Conservation (phyloP, 768 basidiomycete species). For the Xerocomus spinulosus region DNA sequence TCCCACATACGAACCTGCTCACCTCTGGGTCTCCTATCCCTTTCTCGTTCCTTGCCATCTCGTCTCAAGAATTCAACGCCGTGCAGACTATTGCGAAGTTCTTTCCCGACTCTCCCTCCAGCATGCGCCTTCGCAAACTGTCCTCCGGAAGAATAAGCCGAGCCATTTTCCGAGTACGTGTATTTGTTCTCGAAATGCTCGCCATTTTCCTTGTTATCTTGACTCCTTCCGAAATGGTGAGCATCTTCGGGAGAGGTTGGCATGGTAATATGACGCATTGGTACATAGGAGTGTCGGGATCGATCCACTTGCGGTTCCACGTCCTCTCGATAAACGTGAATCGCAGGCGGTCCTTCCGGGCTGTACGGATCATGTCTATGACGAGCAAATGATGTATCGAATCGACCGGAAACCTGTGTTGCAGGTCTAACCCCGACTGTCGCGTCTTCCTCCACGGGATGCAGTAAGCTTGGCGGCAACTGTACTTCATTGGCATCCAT, state of each 20-base stretch:
- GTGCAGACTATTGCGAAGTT: conserved; percentile 48
- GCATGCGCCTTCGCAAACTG: conserved; percentile 29
- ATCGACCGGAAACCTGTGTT: conserved; percentile 43
- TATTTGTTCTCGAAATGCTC: conserved; percentile 14
- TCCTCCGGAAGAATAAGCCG: conserved; percentile 24
- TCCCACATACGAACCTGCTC: conserved; percentile 5
- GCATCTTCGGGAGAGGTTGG: conserved; percentile 14
- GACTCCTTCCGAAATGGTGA: conserved; percentile 8
- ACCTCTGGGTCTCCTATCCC: conserved; percentile 53
- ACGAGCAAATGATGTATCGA: conserved; percentile 36
- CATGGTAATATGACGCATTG: conserved; percentile 7
- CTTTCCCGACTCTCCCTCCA: conserved; percentile 38
- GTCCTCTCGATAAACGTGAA: conserved; percentile 23
- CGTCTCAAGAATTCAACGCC: conserved; percentile 27
- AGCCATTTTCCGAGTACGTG: conserved; percentile 15
- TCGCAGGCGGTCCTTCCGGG: conserved; percentile 8
- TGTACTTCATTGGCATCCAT: conserved; percentile 4
- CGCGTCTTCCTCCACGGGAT: conserved; percentile 35
- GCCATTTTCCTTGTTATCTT: conserved; percentile 40
- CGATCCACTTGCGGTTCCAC: conserved; percentile 15
- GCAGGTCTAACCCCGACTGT: conserved; percentile 34
- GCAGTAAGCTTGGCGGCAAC: conserved; percentile 42
- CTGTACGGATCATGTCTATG: conserved; percentile 16
- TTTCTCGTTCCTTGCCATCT: conserved; percentile 43
- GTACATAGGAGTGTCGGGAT: conserved; percentile 14